These are phyloP conservation scores for Botrytis galanthina DNA, from an alignment of 2,329 filamentous ascomycete genomes.

Conservation along the genomic window DNA sequence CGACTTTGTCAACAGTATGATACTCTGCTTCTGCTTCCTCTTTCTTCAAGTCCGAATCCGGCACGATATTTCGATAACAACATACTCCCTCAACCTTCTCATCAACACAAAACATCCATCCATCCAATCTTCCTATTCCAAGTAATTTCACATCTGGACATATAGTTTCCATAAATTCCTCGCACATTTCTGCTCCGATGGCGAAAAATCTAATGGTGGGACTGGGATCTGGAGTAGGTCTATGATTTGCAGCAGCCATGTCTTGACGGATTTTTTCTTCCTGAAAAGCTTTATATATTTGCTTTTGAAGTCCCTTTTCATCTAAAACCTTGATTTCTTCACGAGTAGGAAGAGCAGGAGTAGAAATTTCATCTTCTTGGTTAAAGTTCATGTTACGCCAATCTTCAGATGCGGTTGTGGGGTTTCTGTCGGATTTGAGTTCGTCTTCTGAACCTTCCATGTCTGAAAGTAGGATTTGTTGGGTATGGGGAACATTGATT, in stretches of 20 bases:
- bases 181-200: neutral
- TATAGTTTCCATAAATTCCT: neutral
- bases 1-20: neutral
- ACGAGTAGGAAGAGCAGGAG: neutral
- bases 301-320: neutral
- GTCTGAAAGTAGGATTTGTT: neutral
- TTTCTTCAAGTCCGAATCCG: neutral
- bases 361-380: neutral
- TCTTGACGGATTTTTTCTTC: neutral
- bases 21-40: neutral
- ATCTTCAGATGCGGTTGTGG: neutral
- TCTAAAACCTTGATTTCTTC: neutral
- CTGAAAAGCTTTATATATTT: neutral
- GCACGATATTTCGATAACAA: neutral
- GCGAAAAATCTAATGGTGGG: neutral
- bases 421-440: neutral
- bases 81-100: neutral
- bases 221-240: neutral
- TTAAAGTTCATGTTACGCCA: neutral
- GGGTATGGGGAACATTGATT: neutral
- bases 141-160: neutral
- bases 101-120: constrained; percentile 12
- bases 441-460: neutral
- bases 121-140: neutral
- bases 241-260: neutral